phyloP scores from a whole-genome alignment of 1,284 basidiomycete species.

The Albatrellus sp. region DNA sequence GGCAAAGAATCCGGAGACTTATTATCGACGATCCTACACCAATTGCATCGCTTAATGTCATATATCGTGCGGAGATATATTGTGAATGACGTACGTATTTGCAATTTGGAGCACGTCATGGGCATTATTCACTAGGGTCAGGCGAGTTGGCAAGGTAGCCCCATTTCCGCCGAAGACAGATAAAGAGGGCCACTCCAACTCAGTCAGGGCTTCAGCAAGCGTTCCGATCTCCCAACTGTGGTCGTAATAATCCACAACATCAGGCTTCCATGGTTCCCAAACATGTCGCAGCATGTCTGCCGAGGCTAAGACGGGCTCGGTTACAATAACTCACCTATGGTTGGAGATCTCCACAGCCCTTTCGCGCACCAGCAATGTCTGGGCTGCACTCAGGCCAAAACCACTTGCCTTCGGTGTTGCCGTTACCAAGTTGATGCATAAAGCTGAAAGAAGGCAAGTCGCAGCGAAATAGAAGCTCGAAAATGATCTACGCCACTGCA shows the following conservation, averaged over 20 bases:
- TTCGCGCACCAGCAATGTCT: constrained; percentile 3
- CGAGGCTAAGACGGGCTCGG: background rate
- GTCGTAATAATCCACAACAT: background rate
- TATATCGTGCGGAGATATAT: no score
- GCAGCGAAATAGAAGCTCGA: no score
- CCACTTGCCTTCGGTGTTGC: no score
- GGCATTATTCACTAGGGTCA: constrained; percentile 17
- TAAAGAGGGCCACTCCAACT: constrained; percentile 40
- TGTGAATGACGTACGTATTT: constrained; percentile 18
- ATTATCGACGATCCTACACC: constrained; percentile 21
- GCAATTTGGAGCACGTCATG: constrained; percentile 28
- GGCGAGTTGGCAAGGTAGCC: constrained; percentile 24
- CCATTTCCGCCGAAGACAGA: constrained; percentile 37
- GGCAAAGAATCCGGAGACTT: constrained; percentile 22
- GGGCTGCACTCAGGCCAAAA: background rate
- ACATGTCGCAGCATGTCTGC: background rate
- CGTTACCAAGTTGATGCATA: no score
- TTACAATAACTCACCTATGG: constrained; percentile 15
- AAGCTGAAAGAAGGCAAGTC: no score
- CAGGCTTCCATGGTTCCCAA: background rate
- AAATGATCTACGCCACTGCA: no score
- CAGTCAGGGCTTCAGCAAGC: constrained; percentile 48
- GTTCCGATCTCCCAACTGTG: constrained; percentile 65
- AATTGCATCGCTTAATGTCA: constrained; percentile 1
- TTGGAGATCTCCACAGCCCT: constrained; percentile 17